Evolutionary conservation across 2,329 filamentous ascomycete genomes (phyloP).

Genomic region (Dothistroma septosporum): DNA sequence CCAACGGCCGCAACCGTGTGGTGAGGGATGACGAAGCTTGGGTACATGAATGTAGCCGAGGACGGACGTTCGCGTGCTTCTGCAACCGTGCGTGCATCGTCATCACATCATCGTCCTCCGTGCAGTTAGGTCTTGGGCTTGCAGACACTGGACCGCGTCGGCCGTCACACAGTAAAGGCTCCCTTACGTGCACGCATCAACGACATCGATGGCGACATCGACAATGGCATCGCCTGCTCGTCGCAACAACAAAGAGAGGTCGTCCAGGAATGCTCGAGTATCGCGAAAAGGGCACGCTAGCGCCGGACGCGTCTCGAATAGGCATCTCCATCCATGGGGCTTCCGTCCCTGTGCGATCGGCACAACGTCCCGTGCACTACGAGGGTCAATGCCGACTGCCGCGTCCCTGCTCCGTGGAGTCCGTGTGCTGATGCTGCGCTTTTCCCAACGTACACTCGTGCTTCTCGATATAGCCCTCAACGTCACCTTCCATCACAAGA

Average conservation of each 20-base stretch:
- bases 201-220: too few species aligned
- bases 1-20: too few species aligned
- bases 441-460: not conserved
- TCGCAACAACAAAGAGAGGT: not conserved
- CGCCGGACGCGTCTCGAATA: not conserved
- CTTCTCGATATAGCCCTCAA: constrained; percentile 1
- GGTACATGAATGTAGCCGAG: too few species aligned
- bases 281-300: not conserved
- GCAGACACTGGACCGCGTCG: too few species aligned
- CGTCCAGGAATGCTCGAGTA: not conserved
- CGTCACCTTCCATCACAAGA: constrained; percentile 11
- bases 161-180: too few species aligned
- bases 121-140: too few species aligned
- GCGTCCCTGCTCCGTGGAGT: not conserved
- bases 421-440: not conserved
- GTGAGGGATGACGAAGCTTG: too few species aligned
- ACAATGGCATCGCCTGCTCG: too few species aligned
- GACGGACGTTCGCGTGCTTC: not conserved
- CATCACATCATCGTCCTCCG: too few species aligned
- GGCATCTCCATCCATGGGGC: not conserved
- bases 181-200: too few species aligned
- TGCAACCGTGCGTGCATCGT: not conserved
- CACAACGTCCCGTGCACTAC: not conserved
- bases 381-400: not conserved
- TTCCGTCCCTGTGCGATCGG: not conserved